Evolutionary conservation across 2,329 filamentous ascomycete species (phyloP), one percentile per base, ranked within the genome.

Genomic region (Dactylellina leptospora): DNA sequence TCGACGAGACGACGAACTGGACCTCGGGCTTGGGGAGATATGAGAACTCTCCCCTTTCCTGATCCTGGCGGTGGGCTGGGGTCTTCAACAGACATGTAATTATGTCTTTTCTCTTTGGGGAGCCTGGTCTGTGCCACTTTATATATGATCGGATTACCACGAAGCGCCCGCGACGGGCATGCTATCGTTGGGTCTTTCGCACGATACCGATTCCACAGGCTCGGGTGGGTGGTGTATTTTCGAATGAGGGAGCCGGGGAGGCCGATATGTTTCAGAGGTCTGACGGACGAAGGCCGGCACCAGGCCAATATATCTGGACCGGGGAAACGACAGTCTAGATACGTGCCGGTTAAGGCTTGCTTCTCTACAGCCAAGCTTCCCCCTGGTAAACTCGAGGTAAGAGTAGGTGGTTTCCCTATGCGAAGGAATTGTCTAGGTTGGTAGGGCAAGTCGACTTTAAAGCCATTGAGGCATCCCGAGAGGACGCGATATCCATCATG

Each of bases 271-370:
- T 44, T 16, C 16, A 18, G n/a, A n/a, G n/a, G n/a, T 8, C 20
- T 4, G 18, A 44, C 22, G 28, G 20, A 53, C n/a, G 13, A 36
- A n/a, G 13, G 25, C 58, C 56, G 50, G 50, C 55, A 71, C 56
- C 51, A 63, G 64, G 58, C 51, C 51, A 71, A 71, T 63, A 58
- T 71, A 71, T 44, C 22, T 13, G 25, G 11, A 44, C 58, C 44
- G 36, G 16, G 16, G 27, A 33, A 33, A 30, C n/a, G 20, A 27
- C 50, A 30, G 16, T 44, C 22, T 16, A 6, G 36, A 44, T n/a
- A n/a, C n/a, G n/a, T n/a, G n/a, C n/a, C n/a, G n/a, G n/a, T n/a
- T n/a, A n/a, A n/a, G n/a, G n/a, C n/a, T n/a, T n/a, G n/a, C n/a
- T n/a, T n/a, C n/a, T n/a, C n/a, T n/a, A n/a, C n/a, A n/a, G n/a